phyloP scores from a whole-genome alignment of 805 yeast genomes.

The Yamadazyma paraphyllophila region DNA sequence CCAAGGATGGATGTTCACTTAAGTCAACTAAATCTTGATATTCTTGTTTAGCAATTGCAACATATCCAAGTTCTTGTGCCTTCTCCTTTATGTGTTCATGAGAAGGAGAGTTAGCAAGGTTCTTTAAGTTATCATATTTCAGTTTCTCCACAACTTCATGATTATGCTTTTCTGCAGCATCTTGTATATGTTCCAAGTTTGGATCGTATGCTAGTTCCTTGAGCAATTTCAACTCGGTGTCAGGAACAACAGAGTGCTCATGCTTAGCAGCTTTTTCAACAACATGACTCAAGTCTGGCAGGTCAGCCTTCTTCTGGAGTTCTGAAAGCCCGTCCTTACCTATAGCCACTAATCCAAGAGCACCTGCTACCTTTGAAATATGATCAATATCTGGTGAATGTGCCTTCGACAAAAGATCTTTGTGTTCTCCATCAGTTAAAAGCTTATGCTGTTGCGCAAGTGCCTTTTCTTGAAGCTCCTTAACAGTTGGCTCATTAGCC shows the following conservation, averaged over 20 bases:
- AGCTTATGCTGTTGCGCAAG: conserved; percentile 9
- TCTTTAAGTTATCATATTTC: conserved; percentile 13
- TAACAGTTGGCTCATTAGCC: conserved; percentile 23
- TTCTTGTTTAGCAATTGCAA: conserved; percentile 13
- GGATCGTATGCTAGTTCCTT: conserved; percentile 8
- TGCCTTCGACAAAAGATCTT: conserved; percentile 16
- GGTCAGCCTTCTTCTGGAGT: not conserved
- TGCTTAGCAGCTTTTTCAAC: conserved; percentile 14
- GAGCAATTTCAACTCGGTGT: conserved; percentile 13
- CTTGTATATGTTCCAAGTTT: conserved; percentile 8
- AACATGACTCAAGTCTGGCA: conserved; percentile 18
- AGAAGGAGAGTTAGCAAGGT: conserved; percentile 9
- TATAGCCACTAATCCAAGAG: conserved; percentile 10
- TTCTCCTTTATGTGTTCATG: conserved; percentile 15
- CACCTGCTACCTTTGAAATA: conserved; percentile 10
- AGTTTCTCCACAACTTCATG: conserved; percentile 10
- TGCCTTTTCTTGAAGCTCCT: conserved; percentile 24
- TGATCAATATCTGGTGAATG: conserved; percentile 17
- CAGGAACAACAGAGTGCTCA: conserved; percentile 14
- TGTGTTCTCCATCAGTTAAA: conserved; percentile 12
- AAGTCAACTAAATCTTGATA: conserved; percentile 6
- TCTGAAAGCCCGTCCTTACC: conserved; percentile 2
- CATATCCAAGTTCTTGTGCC: conserved; percentile 16
- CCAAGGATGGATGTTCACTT: conserved; percentile 13
- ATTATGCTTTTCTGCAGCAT: conserved; percentile 7